Base-by-base conservation (phyloP, 106 monocot species). In the Dactylorhiza incarnata region DNA sequence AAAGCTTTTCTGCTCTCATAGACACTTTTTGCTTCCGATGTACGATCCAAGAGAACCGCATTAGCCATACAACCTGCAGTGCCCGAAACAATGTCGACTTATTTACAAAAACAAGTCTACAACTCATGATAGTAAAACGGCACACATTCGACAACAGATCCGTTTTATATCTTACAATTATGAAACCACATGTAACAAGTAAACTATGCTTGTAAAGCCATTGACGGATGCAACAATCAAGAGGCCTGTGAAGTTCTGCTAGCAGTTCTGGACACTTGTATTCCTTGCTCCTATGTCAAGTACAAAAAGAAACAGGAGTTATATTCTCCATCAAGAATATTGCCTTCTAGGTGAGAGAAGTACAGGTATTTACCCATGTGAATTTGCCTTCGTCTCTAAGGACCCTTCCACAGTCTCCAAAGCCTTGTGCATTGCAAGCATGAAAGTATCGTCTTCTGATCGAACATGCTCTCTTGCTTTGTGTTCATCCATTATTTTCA, bases 261-360 rank as follows among this genome's bases (percentile, higher is more conserved):
- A 91, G 72, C 54, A 70, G 49, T 12, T 90, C 86, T 55, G 88
- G 86, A 65, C 94, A 94, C 66, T 91, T 94, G 52, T 88, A 73
- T 56, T 87, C 88, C 76, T 85, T 83, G 55, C 10, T 72, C 58
- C 94, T 91, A 51, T 49, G 79, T 6, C 65, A 45, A 48, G 46
- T 11, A 55, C 9, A 77, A 62, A 63, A 19, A 51, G 45, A 74
- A 29, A 69, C 4, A 20, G 5, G 24, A 73, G 52, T 48, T 52
- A 49, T 14, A n/a, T 55, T 49, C 24, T 68, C 45, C 29, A 69
- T 46, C 69, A 19, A 65, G 11, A 37, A 13, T 65, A 65, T 26
- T 29, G 11, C 7, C 19, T 29, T 65, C 26, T 65, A 29, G 26
- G 26, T 65, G 65, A 11, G 29, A 65, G 19, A 50, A 46, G 52